Evolutionary conservation across 345 rosid species (phyloP).

Genomic region (Rhodamnia rubescens): DNA sequence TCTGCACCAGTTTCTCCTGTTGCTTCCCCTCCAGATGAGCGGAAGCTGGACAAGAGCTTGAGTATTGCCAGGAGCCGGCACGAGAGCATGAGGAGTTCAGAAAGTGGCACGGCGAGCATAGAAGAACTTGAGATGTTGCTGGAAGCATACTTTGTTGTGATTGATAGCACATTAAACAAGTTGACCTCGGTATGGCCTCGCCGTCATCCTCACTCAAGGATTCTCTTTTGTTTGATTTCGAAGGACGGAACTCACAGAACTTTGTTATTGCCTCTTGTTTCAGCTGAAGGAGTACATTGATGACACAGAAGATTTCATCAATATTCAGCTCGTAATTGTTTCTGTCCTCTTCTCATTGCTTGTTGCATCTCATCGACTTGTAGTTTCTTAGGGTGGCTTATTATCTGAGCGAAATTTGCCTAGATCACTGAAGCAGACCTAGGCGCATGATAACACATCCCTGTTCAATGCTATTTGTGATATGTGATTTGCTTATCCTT

Average conservation of each 20-base stretch:
- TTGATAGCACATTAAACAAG: slow-evolving; percentile 92
- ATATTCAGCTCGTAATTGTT: slow-evolving; percentile 74
- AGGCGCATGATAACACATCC: not conserved
- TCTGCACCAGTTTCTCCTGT: slow-evolving; percentile 97
- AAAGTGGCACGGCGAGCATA: slow-evolving; percentile 57
- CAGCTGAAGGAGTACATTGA: slow-evolving; percentile 98
- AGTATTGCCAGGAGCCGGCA: slow-evolving; percentile 91
- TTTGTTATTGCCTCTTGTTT: slow-evolving; percentile 6
- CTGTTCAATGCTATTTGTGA: not conserved
- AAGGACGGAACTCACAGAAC: not conserved
- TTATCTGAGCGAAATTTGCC: not conserved
- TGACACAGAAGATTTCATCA: slow-evolving; percentile 94
- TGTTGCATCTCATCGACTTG: not conserved
- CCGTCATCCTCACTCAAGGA: not conserved
- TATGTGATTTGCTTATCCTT: not conserved
- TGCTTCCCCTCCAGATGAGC: slow-evolving; percentile 74
- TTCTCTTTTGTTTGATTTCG: not conserved
- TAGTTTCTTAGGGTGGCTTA: not conserved
- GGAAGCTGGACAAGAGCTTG: slow-evolving; percentile 76
- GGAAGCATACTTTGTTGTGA: slow-evolving; percentile 95
- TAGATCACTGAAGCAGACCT: not conserved
- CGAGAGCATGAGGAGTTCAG: slow-evolving; percentile 82
- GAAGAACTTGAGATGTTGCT: slow-evolving; percentile 99
- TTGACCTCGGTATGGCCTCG: slow-evolving; percentile 64
- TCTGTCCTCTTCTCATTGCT: not conserved